Evolutionary conservation across 352 stramenopile species (phyloP), one percentile per base, ranked within the genome.

Genomic region (Phytophthora palmivora): DNA sequence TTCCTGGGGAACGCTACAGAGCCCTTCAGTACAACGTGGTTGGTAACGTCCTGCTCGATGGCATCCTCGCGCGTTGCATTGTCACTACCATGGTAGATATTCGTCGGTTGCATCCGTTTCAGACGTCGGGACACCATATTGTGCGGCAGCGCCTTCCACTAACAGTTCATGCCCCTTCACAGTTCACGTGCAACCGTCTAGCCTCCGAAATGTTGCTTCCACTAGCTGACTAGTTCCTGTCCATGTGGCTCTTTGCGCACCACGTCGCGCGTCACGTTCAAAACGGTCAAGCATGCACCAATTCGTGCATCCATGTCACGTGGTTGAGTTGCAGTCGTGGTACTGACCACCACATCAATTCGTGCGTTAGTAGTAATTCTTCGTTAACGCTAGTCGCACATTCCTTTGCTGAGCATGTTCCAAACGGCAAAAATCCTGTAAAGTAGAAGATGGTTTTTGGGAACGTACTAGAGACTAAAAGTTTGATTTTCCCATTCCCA

Each of bases 231-330:
- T n/a, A n/a, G n/a, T n/a, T n/a, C n/a, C n/a, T n/a, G n/a, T n/a
- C 7, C 30, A 12, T 10, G 30, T 7, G 30, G 30, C 30, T 34
- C 30, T 34, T 12, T 34, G 30, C 10, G 30, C 30, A 7, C 30
- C 30, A 34, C 30, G 10, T 34, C 30, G 30, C 7, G 30, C 44
- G 16, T 3, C 26, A 15, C 39, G 22, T 21, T 56, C 32, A 56
- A 56, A 56, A 56, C 48, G 6, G 36, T 16, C 34, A 9, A 32
- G 34, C 34, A 46, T 21, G 21, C 47, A 15, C 47, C 18, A 34
- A 50, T 51, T 53, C n/a, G n/a, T n/a, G n/a, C n/a, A n/a, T n/a
- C n/a, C n/a, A n/a, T 37, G 34, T 56, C 48, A 45, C 48, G 34
- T 56, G 32, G 8, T 14, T 24, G 37, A 16, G 37, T 21, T 45